These are phyloP conservation scores for Vachellia collinsii DNA, from an alignment of 306 rosid species.

Conservation along the genomic window DNA sequence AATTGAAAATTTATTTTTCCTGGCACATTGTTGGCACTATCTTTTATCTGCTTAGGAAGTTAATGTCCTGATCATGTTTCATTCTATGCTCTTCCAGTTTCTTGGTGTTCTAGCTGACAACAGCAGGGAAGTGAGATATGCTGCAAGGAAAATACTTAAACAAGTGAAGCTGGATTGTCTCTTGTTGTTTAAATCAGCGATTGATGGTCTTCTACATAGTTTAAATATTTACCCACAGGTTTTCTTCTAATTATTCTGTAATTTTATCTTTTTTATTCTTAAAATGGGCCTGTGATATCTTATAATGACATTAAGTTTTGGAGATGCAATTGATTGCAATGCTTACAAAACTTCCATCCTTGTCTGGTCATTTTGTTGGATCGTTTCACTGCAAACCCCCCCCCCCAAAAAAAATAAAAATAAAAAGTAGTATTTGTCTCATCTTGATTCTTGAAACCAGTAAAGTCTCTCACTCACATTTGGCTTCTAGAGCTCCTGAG, in stretches of 20 bases:
- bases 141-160: conserved; percentile 65
- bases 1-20: conserved; percentile 13
- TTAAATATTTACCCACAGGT: conserved; percentile 73
- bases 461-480: conserved; percentile 19
- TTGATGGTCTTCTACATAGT: conserved; percentile 65
- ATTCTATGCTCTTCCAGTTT: conserved; percentile 63
- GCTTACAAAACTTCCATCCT: conserved; percentile 20
- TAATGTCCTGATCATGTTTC: conserved; percentile 14
- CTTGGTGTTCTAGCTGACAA: conserved; percentile 66
- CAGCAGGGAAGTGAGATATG: conserved; percentile 55
- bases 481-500: conserved; percentile 26
- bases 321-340: neutral
- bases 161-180: conserved; percentile 59
- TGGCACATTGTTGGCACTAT: conserved; percentile 6
- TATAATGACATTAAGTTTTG: conserved; percentile 12
- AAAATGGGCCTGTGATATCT: conserved; percentile 15
- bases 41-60: neutral
- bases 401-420: neutral
- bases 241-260: conserved; percentile 18
- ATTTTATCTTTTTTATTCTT: conserved; percentile 10
- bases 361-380: conserved; percentile 17
- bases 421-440: neutral
- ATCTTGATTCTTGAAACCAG: conserved; percentile 6
- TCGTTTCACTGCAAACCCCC: conserved; percentile 2
- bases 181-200: conserved; percentile 53